Evolutionary conservation across 768 basidiomycete genomes (phyloP).

Genomic region (Mycena crocata): DNA sequence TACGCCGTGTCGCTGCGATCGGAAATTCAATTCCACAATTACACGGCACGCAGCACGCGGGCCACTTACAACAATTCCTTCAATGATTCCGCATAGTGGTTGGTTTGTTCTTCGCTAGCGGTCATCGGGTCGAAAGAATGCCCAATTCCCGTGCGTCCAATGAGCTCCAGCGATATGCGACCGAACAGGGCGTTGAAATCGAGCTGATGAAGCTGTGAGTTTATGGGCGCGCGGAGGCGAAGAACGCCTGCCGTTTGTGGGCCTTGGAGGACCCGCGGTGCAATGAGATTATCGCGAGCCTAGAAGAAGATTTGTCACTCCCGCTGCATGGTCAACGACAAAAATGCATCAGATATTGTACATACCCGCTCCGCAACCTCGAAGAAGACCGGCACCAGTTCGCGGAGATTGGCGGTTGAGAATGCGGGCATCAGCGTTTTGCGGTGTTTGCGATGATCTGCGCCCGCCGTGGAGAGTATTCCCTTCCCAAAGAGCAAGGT

Average conservation of each 20-base stretch:
- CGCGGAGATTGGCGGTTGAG: not conserved
- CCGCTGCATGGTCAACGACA: not conserved
- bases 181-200: not conserved
- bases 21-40: too few species aligned
- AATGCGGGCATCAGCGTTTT: not conserved
- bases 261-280: not conserved
- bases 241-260: not conserved
- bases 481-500: not conserved
- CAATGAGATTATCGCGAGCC: not conserved
- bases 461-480: not conserved
- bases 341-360: not conserved
- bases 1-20: not conserved
- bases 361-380: not conserved
- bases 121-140: not conserved
- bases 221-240: not conserved
- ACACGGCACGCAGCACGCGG: too few species aligned
- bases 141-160: not conserved
- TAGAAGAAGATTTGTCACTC: not conserved
- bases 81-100: not conserved
- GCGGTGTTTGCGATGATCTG: not conserved
- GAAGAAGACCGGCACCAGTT: not conserved
- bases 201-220: not conserved
- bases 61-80: not conserved
- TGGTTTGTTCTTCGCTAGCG: not conserved
- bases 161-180: not conserved